A percentile compares a stretch with the other conserved stretches of the same genome.
These are phyloP conservation scores for Gamsiella multidivaricata DNA, from an alignment of 192 early-diverging fungal species.

Conservation along the genomic window DNA sequence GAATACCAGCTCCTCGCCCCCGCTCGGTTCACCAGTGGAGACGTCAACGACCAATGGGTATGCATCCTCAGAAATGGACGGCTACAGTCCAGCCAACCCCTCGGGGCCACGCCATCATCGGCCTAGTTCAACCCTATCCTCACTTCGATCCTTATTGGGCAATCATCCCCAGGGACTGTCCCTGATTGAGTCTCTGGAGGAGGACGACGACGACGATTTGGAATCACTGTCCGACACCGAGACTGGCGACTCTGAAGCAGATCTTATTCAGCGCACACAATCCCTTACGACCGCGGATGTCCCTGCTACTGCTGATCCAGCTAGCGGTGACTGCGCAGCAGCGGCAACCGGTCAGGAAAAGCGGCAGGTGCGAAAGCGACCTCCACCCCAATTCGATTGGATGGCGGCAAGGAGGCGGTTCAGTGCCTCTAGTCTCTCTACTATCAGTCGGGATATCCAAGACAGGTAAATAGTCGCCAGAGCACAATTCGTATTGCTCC, in stretches of 20 bases:
- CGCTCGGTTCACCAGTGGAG: constrained; percentile 11
- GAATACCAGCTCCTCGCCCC: not conserved
- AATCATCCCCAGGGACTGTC: constrained; percentile 51
- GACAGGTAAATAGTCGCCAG: constrained; percentile 25
- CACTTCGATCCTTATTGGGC: constrained; percentile 43
- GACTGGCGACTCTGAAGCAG: constrained; percentile 38
- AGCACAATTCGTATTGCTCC: not conserved
- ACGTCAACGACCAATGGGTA: not conserved
- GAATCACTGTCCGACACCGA: constrained; percentile 47
- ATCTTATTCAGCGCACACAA: constrained; percentile 36
- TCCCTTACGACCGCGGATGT: constrained; percentile 7
- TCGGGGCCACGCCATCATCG: constrained; percentile 7
- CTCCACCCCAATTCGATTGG: constrained; percentile 45
- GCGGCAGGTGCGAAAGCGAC: constrained; percentile 13
- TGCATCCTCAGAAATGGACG: not conserved
- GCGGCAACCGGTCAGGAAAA: constrained; percentile 5
- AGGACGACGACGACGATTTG: constrained; percentile 30
- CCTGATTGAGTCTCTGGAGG: constrained; percentile 44
- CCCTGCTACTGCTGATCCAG: not conserved
- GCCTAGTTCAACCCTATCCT: constrained; percentile 47
- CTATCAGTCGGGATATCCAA: constrained; percentile 49
- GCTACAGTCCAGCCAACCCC: not conserved
- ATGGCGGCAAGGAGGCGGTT: constrained; percentile 45
- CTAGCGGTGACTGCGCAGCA: not conserved
- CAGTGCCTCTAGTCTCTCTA: constrained; percentile 35